Percentiles rank a stretch among this genome's conserved stretches.
phyloP scores from a whole-genome alignment of 495 filamentous ascomycete genomes.

The Thozetella sp. region DNA sequence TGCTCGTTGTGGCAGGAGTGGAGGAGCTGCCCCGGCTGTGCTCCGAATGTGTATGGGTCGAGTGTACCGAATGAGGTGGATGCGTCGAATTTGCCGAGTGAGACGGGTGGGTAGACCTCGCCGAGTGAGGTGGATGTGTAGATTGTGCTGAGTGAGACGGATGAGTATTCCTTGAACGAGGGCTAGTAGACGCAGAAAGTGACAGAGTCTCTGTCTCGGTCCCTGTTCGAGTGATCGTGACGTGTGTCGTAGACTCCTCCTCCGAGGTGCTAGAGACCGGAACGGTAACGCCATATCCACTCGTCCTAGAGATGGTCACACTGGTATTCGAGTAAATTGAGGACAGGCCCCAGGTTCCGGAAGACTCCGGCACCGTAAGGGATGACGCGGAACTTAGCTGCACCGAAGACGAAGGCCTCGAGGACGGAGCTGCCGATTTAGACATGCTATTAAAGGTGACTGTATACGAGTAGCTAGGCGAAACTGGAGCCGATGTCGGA shows the following conservation, averaged over 20 bases:
- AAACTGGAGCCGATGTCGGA: no score
- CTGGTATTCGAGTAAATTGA: neutral
- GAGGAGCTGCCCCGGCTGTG: neutral
- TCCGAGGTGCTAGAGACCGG: neutral
- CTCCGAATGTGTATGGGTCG: neutral
- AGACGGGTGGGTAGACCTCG: no score
- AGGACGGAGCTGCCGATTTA: no score
- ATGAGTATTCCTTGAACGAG: neutral
- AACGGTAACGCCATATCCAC: neutral
- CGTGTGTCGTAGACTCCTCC: neutral
- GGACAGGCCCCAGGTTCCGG: neutral
- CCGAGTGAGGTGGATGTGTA: no score
- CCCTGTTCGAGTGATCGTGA: neutral
- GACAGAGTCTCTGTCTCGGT: neutral
- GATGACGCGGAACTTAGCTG: neutral
- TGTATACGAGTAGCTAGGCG: no score
- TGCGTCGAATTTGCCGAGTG: no score
- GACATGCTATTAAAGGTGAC: no score
- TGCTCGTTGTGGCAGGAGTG: neutral
- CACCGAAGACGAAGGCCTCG: neutral
- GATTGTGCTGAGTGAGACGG: neutral
- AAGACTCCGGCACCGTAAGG: neutral
- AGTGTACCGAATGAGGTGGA: no score
- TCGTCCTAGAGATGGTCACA: neutral
- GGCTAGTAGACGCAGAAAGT: neutral